Percentiles rank a stretch among this genome's conserved stretches.
These are phyloP conservation scores for Camelina laxa DNA, from an alignment of 345 rosid species.

Conservation along the genomic window DNA sequence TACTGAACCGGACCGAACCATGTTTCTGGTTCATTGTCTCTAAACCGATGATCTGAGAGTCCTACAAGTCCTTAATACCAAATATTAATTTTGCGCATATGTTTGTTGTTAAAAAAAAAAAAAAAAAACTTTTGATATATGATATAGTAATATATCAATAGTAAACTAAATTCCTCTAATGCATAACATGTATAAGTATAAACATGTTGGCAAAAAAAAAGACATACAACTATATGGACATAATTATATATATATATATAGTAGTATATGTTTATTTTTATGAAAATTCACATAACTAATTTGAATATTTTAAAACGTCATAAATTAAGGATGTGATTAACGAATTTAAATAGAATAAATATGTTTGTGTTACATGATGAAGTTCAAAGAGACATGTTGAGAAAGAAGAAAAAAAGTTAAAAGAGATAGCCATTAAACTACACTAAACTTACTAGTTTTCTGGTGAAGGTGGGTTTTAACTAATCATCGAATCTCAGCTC, in stretches of 20 bases:
- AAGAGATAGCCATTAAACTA: not conserved
- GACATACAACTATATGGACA: not conserved
- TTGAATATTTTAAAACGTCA: not conserved
- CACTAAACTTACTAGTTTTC: not conserved
- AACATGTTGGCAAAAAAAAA: not conserved
- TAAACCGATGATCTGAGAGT: conserved; percentile 18
- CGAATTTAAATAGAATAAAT: not conserved
- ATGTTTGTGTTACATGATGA: not conserved
- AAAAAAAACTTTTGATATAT: not conserved
- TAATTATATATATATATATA: not conserved
- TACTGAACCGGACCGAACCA: conserved; percentile 14
- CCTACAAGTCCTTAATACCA: conserved; percentile 10
- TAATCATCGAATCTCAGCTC: conserved; percentile 2
- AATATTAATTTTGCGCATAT: not conserved
- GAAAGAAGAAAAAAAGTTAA: not conserved
- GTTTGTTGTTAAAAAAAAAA: too few species aligned
- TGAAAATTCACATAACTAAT: not conserved
- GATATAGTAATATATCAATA: not conserved
- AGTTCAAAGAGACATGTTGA: not conserved
- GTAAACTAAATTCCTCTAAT: not conserved
- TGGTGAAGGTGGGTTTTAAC: not conserved
- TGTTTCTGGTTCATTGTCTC: not conserved
- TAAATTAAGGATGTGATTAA: not conserved
- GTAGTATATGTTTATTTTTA: not conserved
- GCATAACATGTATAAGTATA: not conserved